Conservation (phyloP, 352 stramenopile genomes). For the Phytopythium helicoides region DNA sequence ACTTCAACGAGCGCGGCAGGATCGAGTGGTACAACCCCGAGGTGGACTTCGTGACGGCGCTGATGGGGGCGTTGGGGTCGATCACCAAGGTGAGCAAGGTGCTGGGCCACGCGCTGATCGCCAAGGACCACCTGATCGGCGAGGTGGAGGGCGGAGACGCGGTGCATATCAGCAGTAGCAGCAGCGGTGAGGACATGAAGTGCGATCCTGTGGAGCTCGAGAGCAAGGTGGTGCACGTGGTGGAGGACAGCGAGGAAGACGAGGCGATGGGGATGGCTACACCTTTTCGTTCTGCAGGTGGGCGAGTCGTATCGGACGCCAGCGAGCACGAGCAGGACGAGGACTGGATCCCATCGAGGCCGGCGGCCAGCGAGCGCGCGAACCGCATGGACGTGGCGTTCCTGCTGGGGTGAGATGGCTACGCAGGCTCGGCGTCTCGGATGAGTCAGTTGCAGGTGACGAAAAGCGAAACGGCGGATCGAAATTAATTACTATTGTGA, state of each 20-base stretch:
- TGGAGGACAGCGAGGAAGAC: not conserved
- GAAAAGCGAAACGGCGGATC: too few relatives aligned
- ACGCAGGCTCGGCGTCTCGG: too few relatives aligned
- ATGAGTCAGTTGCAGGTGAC: too few relatives aligned
- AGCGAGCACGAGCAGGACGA: not conserved
- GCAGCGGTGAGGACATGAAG: too few relatives aligned
- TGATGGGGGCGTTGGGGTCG: constrained; percentile 25
- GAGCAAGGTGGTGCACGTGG: not conserved
- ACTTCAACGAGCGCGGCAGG: constrained; percentile 39
- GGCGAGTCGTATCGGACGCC: not conserved
- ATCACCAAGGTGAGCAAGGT: constrained; percentile 25
- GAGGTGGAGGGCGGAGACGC: constrained; percentile 14
- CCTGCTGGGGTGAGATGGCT: constrained; percentile 1
- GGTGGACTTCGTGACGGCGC: constrained; percentile 51
- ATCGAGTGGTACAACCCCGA: constrained; percentile 56
- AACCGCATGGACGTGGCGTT: constrained; percentile 1
- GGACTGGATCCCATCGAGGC: not conserved
- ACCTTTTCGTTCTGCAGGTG: too few relatives aligned
- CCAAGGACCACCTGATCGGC: constrained; percentile 46
- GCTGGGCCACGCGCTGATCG: constrained; percentile 34
- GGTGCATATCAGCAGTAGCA: not conserved
- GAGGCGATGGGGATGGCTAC: too few relatives aligned
- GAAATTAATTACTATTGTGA: too few relatives aligned
- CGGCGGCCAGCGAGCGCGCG: not conserved
- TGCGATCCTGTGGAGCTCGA: too few relatives aligned